These are phyloP conservation scores for Sordariomycetes sp. DNA, from an alignment of 2,329 filamentous ascomycete genomes.

Conservation along the genomic window DNA sequence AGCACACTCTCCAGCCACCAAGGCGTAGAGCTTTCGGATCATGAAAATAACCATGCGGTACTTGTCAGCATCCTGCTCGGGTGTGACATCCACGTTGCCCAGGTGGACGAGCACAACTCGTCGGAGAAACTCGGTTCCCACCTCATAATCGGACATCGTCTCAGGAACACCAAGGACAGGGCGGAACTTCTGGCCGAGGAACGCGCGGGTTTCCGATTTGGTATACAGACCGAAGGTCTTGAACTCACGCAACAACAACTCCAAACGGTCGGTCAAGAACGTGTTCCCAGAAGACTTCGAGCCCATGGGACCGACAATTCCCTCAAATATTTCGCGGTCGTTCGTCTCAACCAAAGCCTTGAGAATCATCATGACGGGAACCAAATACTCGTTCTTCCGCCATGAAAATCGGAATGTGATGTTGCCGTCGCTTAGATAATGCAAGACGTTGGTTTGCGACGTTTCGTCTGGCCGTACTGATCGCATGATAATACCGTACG, in stretches of 20 bases:
- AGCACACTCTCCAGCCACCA: constrained; percentile 86
- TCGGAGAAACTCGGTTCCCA: constrained; percentile 82
- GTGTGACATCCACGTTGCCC: constrained; percentile 75
- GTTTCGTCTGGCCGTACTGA: constrained; percentile 95
- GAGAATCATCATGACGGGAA: constrained; percentile 92
- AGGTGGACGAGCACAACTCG: constrained; percentile 88
- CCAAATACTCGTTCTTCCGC: constrained; percentile 94
- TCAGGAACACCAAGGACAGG: constrained; percentile 77
- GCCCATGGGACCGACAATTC: constrained; percentile 68
- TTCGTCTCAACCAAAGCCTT: constrained; percentile 95
- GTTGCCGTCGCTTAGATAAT: constrained; percentile 93
- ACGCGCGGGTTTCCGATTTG: constrained; percentile 72
- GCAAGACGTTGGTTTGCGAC: constrained; percentile 92
- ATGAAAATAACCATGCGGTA: constrained; percentile 92
- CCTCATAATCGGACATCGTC: constrained; percentile 79
- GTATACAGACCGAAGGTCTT: constrained; percentile 82
- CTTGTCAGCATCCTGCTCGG: constrained; percentile 81
- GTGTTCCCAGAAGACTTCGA: constrained; percentile 78
- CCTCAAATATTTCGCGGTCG: constrained; percentile 91
- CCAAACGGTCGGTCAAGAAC: constrained; percentile 89
- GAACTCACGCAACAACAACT: constrained; percentile 86
- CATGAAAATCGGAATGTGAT: constrained; percentile 96
- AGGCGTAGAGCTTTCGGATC: constrained; percentile 87
- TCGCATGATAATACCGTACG: constrained; percentile 83
- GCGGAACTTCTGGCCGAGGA: constrained; percentile 84